Percentiles rank a stretch among this genome's conserved stretches.
These are phyloP conservation scores for Hymenoscyphus occultus DNA, from an alignment of 2,329 filamentous ascomycete genomes.

Conservation along the genomic window DNA sequence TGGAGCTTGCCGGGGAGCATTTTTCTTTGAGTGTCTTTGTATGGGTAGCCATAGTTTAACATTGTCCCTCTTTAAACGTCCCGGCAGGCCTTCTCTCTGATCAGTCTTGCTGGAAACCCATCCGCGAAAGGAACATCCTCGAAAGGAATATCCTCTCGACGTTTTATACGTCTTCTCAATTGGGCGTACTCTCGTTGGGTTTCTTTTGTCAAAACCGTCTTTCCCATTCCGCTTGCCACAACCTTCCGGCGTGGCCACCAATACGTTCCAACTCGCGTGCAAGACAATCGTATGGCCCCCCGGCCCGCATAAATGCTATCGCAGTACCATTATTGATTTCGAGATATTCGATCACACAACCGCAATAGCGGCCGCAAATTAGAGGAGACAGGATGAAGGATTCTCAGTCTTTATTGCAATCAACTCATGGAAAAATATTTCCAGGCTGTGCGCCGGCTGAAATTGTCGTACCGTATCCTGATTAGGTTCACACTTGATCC, in stretches of 20 bases:
- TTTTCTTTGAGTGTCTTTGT: background rate
- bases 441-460: conserved; percentile 19
- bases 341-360: conserved; percentile 44
- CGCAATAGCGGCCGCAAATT: conserved; percentile 41
- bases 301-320: conserved; percentile 42
- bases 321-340: conserved; percentile 40
- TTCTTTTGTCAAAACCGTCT: background rate
- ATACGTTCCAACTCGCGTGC: conserved; percentile 24
- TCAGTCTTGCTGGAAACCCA: conserved; percentile 15
- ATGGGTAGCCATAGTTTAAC: conserved; percentile 10
- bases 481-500: conserved; percentile 24
- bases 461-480: background rate
- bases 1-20: background rate
- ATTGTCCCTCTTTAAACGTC: conserved; percentile 13
- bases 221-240: background rate
- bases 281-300: conserved; percentile 38
- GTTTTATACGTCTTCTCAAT: background rate
- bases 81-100: conserved; percentile 16
- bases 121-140: too few species aligned
- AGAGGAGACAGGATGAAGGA: conserved; percentile 45
- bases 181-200: background rate
- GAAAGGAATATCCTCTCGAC: conserved; percentile 14
- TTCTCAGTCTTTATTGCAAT: conserved; percentile 33
- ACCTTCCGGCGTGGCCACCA: conserved; percentile 32
- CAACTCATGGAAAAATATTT: conserved; percentile 37